Evolutionary conservation across 208 protist genomes (phyloP).

Genomic region (Naegleria lovaniensis): DNA sequence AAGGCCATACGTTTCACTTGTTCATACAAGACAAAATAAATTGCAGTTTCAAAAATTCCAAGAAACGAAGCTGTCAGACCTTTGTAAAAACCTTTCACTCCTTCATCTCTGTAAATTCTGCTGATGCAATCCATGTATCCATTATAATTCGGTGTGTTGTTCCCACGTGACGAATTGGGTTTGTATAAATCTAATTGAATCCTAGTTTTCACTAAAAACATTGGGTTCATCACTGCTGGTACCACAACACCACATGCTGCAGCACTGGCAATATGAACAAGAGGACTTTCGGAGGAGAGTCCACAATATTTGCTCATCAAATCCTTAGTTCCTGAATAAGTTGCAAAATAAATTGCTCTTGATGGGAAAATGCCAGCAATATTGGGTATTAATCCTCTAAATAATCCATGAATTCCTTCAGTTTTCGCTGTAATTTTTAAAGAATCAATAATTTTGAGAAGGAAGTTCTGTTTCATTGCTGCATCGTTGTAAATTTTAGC

Average conservation of each 20-base stretch:
- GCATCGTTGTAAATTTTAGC: not conserved
- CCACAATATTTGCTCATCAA: not conserved
- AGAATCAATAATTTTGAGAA: not conserved
- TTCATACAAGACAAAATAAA: slow-evolving; percentile 29
- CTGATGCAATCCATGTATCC: not conserved
- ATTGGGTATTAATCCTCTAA: slow-evolving; percentile 21
- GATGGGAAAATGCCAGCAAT: not conserved
- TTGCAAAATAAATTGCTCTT: slow-evolving; percentile 10
- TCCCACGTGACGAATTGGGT: not conserved
- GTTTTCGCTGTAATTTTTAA: not conserved
- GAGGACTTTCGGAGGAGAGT: not conserved
- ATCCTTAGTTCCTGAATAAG: not conserved
- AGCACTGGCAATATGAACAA: not conserved
- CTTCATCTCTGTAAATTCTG: slow-evolving; percentile 9
- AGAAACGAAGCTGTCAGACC: slow-evolving; percentile 1
- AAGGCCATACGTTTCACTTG: not conserved
- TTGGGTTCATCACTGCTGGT: not conserved
- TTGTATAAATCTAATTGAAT: not conserved
- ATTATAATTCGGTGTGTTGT: not conserved
- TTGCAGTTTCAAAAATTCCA: slow-evolving; percentile 9
- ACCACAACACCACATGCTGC: not conserved
- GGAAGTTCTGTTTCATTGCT: not conserved
- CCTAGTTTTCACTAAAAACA: slow-evolving; percentile 12
- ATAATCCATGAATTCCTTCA: not conserved
- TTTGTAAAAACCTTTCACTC: slow-evolving; percentile 27